These are phyloP conservation scores for Trichoderma sp. DNA, from an alignment of 2,329 filamentous ascomycete species.

Conservation along the genomic window DNA sequence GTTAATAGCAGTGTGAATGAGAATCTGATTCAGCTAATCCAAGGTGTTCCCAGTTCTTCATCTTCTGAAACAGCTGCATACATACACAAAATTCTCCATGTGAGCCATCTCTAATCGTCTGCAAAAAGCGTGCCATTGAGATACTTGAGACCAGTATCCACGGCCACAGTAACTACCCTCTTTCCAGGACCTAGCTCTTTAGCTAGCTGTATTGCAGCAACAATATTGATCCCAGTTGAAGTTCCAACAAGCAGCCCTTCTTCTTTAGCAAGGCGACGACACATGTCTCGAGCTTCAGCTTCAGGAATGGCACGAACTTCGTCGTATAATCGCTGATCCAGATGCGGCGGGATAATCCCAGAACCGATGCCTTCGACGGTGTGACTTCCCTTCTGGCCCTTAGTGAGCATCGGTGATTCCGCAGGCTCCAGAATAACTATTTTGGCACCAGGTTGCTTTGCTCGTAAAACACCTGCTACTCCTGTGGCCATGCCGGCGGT, in stretches of 20 bases:
- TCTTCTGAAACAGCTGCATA: background rate
- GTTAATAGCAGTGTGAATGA: background rate
- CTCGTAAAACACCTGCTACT: constrained; percentile 1
- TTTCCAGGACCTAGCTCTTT: background rate
- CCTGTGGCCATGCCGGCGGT: constrained; percentile 21
- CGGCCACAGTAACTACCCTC: background rate
- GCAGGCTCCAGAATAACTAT: background rate
- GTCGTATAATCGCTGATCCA: background rate
- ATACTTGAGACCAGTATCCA: constrained; percentile 6
- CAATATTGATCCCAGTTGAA: background rate
- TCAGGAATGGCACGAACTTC: background rate
- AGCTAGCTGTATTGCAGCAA: background rate
- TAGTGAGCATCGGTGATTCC: background rate
- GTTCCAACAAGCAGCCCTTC: background rate
- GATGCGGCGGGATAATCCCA: background rate
- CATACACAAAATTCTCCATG: background rate
- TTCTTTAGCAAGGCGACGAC: background rate
- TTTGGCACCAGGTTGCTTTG: background rate
- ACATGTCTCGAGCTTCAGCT: background rate
- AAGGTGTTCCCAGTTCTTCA: no score
- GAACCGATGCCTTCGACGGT: background rate
- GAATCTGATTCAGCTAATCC: background rate
- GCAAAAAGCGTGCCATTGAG: background rate
- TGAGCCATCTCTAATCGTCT: background rate
- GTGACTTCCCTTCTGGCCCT: background rate